These are phyloP conservation scores for Fistulinella staudtii DNA, from an alignment of 1,284 basidiomycete species.

Conservation along the genomic window DNA sequence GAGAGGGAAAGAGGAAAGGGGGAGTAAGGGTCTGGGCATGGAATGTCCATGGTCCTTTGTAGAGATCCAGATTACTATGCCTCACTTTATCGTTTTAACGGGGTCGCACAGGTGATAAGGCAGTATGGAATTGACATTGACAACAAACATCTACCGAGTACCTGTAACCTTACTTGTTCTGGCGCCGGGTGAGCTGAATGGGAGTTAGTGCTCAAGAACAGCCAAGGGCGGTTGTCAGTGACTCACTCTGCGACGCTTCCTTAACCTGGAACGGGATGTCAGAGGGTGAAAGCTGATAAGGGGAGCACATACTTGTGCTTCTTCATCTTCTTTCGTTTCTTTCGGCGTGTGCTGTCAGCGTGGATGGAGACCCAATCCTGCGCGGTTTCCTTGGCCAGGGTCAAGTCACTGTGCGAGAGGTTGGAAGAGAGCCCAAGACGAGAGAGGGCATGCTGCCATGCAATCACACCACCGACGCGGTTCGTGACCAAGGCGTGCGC, in stretches of 20 bases:
- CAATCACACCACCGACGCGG: conserved; percentile 51
- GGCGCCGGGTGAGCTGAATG: conserved; percentile 29
- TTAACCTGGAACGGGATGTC: conserved; percentile 31
- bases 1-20: conserved; percentile 73
- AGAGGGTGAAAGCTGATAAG: conserved; percentile 3
- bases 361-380: conserved; percentile 58
- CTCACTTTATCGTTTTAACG: too few relatives aligned
- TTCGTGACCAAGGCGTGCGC: conserved; percentile 64
- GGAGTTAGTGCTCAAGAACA: conserved; percentile 11
- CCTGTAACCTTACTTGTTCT: conserved; percentile 27
- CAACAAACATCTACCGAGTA: conserved; percentile 11
- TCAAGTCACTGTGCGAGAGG: conserved; percentile 43
- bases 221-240: background rate
- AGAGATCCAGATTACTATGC: too few relatives aligned
- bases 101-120: background rate
- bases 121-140: conserved; percentile 3
- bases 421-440: conserved; percentile 55
- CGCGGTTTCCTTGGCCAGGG: conserved; percentile 48
- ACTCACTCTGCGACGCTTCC: conserved; percentile 44
- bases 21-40: conserved; percentile 67
- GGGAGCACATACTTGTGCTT: conserved; percentile 77
- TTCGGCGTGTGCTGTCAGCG: conserved; percentile 78
- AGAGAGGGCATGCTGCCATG: conserved; percentile 63
- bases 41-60: background rate
- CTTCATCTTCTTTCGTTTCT: conserved; percentile 85